Evolutionary conservation across 495 filamentous ascomycete species (phyloP).

Genomic region (Geopyxis carbonaria): DNA sequence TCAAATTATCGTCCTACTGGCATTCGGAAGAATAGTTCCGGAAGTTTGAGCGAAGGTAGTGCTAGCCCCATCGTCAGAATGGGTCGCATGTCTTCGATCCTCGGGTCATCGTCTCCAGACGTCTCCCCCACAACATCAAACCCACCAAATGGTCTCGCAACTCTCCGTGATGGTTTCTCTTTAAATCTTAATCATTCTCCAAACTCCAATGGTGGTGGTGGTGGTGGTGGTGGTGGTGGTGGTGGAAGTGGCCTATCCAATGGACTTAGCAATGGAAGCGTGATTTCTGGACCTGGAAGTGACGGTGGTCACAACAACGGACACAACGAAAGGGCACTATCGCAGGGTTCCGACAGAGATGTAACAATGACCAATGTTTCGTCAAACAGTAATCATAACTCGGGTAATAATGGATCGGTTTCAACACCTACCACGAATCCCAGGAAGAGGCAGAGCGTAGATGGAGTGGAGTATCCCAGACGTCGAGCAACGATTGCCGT

Average conservation of each 20-base stretch:
- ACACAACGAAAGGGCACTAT: conserved; percentile 14
- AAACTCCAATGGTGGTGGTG: conserved; percentile 3
- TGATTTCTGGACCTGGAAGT: conserved; percentile 12
- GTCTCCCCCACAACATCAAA: conserved; percentile 19
- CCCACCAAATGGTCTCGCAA: conserved; percentile 14
- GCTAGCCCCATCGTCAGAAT: not conserved
- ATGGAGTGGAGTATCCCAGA: conserved; percentile 48
- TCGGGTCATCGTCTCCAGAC: conserved; percentile 21
- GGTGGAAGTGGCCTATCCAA: conserved; percentile 15
- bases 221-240: conserved; percentile 8
- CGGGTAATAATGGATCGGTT: not conserved
- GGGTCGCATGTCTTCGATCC: conserved; percentile 21
- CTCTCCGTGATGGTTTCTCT: conserved; percentile 13
- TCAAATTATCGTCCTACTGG: conserved; percentile 17
- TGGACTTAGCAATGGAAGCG: conserved; percentile 8
- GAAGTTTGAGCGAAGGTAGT: conserved; percentile 8
- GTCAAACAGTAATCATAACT: not conserved
- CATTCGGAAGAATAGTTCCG: conserved; percentile 20
- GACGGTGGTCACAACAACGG: conserved; percentile 12
- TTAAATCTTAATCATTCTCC: conserved; percentile 9
- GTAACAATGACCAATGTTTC: conserved; percentile 14
- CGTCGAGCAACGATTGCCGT: conserved; percentile 57
- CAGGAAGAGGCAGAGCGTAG: conserved; percentile 49
- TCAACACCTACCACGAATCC: conserved; percentile 7
- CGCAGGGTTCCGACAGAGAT: conserved; percentile 19